Conservation (phyloP, 2,329 filamentous ascomycete genomes). For the Colletotrichum sp. region DNA sequence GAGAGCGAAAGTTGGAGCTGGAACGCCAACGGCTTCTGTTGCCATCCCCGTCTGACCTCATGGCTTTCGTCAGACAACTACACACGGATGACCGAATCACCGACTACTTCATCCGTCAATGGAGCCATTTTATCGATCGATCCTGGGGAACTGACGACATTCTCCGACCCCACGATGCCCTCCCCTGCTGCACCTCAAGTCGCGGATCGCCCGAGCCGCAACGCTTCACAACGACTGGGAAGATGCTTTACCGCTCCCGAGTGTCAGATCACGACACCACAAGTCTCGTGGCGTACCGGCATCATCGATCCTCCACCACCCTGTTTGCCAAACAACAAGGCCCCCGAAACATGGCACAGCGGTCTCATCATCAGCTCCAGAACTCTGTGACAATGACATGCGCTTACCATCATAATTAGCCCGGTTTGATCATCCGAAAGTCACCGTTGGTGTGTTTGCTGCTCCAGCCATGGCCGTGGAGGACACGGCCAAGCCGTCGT, state of each 20-base stretch:
- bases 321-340: not conserved
- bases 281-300: not conserved
- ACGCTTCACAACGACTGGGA: not conserved
- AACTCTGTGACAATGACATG: not conserved
- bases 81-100: not conserved
- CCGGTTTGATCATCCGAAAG: conserved; percentile 1
- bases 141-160: not conserved
- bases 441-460: not conserved
- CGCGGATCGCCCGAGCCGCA: not conserved
- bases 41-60: not conserved
- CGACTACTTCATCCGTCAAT: not conserved
- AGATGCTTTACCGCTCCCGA: not conserved
- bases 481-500: not conserved
- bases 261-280: not conserved
- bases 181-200: not conserved
- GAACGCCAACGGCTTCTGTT: not conserved
- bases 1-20: not conserved
- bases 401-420: not conserved
- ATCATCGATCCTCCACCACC: not conserved
- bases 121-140: not conserved
- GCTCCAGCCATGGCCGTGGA: not conserved
- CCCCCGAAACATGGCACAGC: not conserved
- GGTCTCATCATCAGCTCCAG: not conserved
- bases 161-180: not conserved
- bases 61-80: not conserved